phyloP scores from a whole-genome alignment of 495 filamentous ascomycete species.

The Hypoxylon cercidicola region DNA sequence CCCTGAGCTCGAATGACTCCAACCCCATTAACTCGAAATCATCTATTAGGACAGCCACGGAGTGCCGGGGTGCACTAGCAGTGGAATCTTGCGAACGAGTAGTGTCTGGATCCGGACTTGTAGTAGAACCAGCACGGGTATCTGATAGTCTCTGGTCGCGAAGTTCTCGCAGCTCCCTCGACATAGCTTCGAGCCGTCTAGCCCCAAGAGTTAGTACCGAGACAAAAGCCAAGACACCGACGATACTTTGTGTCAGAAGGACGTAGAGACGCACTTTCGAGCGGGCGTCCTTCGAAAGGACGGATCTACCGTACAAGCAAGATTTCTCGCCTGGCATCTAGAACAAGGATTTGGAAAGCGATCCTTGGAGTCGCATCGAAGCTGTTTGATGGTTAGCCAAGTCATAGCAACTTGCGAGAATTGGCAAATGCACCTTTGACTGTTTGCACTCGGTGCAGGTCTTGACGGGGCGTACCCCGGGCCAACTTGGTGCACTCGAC shows the following conservation, averaged over 20 bases:
- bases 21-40: conserved; percentile 35
- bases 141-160: conserved; percentile 37
- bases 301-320: conserved; percentile 44
- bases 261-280: conserved; percentile 39
- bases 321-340: conserved; percentile 42
- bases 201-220: conserved; percentile 10
- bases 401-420: not conserved
- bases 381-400: conserved; percentile 26
- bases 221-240: not conserved
- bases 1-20: conserved; percentile 37
- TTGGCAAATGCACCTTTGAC: conserved; percentile 37
- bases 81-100: conserved; percentile 31
- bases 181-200: conserved; percentile 48
- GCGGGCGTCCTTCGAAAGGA: conserved; percentile 46
- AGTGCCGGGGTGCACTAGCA: conserved; percentile 21
- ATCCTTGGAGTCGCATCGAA: conserved; percentile 47
- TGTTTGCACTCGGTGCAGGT: conserved; percentile 50
- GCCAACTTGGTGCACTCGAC: conserved; percentile 36
- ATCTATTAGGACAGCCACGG: conserved; percentile 31
- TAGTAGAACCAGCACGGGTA: conserved; percentile 31
- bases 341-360: conserved; percentile 47
- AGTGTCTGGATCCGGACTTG: conserved; percentile 40
- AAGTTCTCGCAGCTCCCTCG: conserved; percentile 46
- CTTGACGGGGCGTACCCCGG: conserved; percentile 37
- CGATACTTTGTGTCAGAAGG: not conserved